A percentile compares a stretch with the other conserved stretches of the same genome.
These are phyloP conservation scores for Cercophora sp. DNA, from an alignment of 495 filamentous ascomycete species.

Conservation along the genomic window DNA sequence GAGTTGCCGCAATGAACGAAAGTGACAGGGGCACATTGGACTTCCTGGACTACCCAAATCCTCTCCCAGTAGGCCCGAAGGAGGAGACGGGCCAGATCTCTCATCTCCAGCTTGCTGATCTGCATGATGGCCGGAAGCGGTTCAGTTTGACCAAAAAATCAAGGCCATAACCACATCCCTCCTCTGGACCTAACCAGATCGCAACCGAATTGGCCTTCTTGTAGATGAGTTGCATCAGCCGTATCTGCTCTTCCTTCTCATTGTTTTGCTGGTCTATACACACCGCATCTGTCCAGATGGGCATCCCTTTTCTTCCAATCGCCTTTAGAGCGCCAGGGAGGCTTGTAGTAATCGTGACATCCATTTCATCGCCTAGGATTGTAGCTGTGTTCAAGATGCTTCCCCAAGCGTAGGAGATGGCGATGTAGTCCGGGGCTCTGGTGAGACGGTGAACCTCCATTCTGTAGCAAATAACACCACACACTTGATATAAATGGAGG, in stretches of 20 bases:
- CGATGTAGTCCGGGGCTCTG: not conserved
- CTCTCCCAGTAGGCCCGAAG: not conserved
- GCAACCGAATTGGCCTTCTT: not conserved
- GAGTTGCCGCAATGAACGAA: not conserved
- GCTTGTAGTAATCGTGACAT: not conserved
- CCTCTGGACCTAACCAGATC: not conserved
- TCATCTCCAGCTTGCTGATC: not conserved
- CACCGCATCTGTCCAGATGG: not conserved
- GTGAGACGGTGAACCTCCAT: not conserved
- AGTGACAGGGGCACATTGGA: not conserved
- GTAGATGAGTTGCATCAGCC: not conserved
- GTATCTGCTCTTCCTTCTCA: not conserved
- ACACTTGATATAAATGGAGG: not conserved
- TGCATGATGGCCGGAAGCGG: not conserved
- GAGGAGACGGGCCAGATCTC: not conserved
- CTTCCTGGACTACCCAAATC: conserved; percentile 2
- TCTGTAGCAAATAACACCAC: not conserved
- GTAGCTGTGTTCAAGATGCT: not conserved
- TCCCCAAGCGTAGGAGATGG: not conserved
- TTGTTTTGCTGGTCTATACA: not conserved
- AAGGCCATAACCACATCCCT: not conserved
- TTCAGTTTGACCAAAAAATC: not conserved
- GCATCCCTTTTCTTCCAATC: not conserved
- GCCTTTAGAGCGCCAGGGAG: not conserved
- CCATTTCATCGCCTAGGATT: not conserved